Evolutionary conservation across 164 flowering plant genomes (phyloP).

Genomic region (Nymphaea colorata): DNA sequence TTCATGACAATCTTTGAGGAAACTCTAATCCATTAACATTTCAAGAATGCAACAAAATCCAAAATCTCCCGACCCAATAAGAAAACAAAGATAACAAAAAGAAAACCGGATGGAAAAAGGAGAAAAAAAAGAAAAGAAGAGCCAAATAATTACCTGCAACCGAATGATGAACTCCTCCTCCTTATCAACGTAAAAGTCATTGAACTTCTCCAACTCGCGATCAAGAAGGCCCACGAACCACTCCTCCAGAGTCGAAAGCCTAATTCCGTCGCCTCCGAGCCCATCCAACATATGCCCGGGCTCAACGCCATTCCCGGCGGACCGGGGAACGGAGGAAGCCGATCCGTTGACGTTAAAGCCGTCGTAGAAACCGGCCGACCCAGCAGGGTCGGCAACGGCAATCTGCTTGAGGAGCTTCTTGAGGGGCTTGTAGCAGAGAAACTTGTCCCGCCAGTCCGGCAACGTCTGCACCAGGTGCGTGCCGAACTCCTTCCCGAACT

Average conservation of each 20-base stretch:
- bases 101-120: neutral
- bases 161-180: slow-evolving; percentile 77
- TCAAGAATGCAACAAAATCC: neutral
- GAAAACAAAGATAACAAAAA: neutral
- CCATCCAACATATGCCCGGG: neutral
- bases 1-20: too few species aligned
- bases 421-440: slow-evolving; percentile 65
- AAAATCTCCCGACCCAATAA: too few species aligned
- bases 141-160: slow-evolving; percentile 38
- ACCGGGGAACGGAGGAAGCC: neutral
- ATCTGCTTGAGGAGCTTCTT: slow-evolving; percentile 61
- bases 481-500: slow-evolving; percentile 71
- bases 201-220: slow-evolving; percentile 71
- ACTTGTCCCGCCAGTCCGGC: slow-evolving; percentile 87
- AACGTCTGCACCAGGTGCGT: slow-evolving; percentile 69
- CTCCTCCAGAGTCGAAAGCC: slow-evolving; percentile 20
- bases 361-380: neutral
- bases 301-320: neutral
- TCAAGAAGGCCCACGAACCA: slow-evolving; percentile 63
- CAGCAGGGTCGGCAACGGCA: slow-evolving; percentile 10
- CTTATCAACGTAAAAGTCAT: slow-evolving; percentile 77
- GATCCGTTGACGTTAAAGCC: neutral
- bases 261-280: neutral
- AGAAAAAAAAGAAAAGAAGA: neutral
- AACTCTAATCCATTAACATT: too few species aligned